phyloP scores from a whole-genome alignment of 495 filamentous ascomycete species.

The Parathielavia hyrcaniae region DNA sequence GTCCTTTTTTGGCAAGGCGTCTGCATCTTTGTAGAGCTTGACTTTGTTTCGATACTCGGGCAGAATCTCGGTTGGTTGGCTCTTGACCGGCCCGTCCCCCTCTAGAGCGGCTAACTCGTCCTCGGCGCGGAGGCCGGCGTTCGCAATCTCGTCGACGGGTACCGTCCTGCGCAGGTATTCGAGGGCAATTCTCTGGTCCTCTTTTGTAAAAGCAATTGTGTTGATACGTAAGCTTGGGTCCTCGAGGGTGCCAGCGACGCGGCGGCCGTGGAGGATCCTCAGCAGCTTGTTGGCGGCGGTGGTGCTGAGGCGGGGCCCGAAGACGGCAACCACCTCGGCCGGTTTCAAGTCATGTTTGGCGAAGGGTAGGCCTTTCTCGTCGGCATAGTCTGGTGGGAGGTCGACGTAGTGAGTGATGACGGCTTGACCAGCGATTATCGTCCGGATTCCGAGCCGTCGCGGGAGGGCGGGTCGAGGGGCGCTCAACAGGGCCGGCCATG shows the following conservation, averaged over 20 bases:
- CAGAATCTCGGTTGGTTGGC: constrained; percentile 42
- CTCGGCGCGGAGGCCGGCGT: constrained; percentile 49
- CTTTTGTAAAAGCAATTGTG: constrained; percentile 29
- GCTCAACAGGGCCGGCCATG: not conserved
- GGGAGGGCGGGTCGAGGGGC: constrained; percentile 14
- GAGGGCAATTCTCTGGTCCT: constrained; percentile 47
- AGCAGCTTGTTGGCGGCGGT: constrained; percentile 59
- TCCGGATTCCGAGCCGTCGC: constrained; percentile 27
- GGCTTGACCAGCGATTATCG: constrained; percentile 20
- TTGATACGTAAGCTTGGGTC: constrained; percentile 36
- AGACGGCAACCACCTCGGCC: constrained; percentile 55
- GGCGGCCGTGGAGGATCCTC: constrained; percentile 62
- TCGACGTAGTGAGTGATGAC: constrained; percentile 40
- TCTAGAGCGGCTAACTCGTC: constrained; percentile 57
- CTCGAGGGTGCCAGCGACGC: constrained; percentile 69
- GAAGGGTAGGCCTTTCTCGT: constrained; percentile 45
- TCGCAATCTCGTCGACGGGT: constrained; percentile 69
- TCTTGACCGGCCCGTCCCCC: constrained; percentile 20
- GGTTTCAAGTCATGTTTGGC: constrained; percentile 42
- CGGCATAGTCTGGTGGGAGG: constrained; percentile 43
- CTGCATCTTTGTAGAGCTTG: constrained; percentile 27
- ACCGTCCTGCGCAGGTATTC: constrained; percentile 61
- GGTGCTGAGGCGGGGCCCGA: constrained; percentile 49
- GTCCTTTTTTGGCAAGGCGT: constrained; percentile 7
- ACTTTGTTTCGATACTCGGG: constrained; percentile 27